Base-by-base conservation (phyloP, 2,329 filamentous ascomycete genomes). In the Colletotrichum paranaense region DNA sequence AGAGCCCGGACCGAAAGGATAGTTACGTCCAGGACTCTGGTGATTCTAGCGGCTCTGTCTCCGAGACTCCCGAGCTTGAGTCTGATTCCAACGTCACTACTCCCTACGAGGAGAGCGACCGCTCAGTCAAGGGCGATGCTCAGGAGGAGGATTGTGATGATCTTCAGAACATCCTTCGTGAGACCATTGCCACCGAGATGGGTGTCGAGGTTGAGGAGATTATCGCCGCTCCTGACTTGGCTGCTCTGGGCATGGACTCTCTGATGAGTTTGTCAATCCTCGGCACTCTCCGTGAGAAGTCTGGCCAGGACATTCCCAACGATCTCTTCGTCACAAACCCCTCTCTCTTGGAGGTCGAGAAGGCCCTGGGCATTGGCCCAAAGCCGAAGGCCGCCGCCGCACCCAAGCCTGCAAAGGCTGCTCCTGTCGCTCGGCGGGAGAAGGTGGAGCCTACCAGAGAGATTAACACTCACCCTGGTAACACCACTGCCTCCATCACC, bases 131-230 rank as follows among this genome's bases (percentile, higher is more conserved):
- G 77, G 83, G 83, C 19, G 75, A 79, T 28, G 79, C 77, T 26
- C 84, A 84, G 72, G 79, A 82, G 59, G 60, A 62, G 26, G 26
- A 26, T 16, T 65, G 32, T 6, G 81, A 85, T 75, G 84, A 86
- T 78, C 78, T 89, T 49, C 83, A 87, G 83, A 78, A 85, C 79
- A 80, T 88, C 76, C 87, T 93, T 59, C 90, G 92, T 80, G 87
- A 89, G 67, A 93, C 92, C 68, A 91, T 94, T 74, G 90, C 92
- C n/a, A 86, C 88, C 49, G 92, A 94, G 81, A 93, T 94, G 88
- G 91, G 91, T 70, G 90, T 94, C n/a, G 89, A 92, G 28, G 84
- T 92, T 12, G 89, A 91, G 35, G 92, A 94, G 76, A 85, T 91
- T 35, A 80, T 88, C 3, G 87, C 87, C 26, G 86, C 87, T 0